These are phyloP conservation scores for Arabidopsis suecica DNA, from an alignment of 345 rosid genomes.

Conservation along the genomic window DNA sequence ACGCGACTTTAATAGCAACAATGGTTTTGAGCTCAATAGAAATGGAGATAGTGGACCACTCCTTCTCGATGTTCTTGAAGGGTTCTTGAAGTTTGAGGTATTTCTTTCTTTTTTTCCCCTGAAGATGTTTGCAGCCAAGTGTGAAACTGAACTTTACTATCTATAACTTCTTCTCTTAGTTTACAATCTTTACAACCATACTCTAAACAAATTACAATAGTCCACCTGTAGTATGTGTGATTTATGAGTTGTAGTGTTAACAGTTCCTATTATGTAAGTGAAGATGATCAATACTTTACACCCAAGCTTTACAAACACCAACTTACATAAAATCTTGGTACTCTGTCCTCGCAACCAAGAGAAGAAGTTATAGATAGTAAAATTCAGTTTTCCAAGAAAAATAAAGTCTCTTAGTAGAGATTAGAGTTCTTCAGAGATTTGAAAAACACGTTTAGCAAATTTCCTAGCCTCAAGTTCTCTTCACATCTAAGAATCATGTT, in stretches of 20 bases:
- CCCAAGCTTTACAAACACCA: no score
- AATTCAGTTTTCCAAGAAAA: slow-evolving; percentile 18
- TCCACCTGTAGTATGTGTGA: not conserved
- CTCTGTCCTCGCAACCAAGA: no score
- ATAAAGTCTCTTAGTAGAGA: slow-evolving; percentile 15
- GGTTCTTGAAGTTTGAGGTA: slow-evolving; percentile 89
- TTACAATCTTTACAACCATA: not conserved
- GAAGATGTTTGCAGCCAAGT: slow-evolving; percentile 6
- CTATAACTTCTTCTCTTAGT: not conserved
- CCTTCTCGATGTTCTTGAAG: slow-evolving; percentile 90
- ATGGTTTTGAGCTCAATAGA: slow-evolving; percentile 82
- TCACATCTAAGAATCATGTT: not conserved
- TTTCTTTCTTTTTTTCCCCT: slow-evolving; percentile 8
- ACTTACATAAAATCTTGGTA: no score
- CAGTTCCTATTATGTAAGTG: not conserved
- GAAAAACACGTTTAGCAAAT: not conserved
- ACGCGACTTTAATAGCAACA: slow-evolving; percentile 78
- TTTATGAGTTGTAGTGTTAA: not conserved
- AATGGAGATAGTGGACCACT: slow-evolving; percentile 87
- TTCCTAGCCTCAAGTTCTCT: slow-evolving; percentile 3
- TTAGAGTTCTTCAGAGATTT: slow-evolving; percentile 1
- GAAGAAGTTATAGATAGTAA: no score
- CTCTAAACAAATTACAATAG: not conserved
- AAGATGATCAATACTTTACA: not conserved
- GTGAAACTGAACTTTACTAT: not conserved